phyloP scores from a whole-genome alignment of 257 asterid genomes.

The Solanum dulcamara region DNA sequence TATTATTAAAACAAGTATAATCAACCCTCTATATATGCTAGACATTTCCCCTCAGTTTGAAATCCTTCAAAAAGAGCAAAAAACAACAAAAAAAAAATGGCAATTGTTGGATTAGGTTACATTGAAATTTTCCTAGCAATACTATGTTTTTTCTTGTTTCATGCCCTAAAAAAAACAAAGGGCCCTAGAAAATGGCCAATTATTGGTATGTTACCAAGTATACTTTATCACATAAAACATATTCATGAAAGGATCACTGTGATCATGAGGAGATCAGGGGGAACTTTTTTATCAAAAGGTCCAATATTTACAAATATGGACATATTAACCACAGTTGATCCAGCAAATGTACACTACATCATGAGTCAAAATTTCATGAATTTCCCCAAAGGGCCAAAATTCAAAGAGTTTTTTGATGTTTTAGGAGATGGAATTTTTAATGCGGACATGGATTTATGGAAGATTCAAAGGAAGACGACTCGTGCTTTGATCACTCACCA shows the following conservation, averaged over 20 bases:
- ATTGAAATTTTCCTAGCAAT: slow-evolving; percentile 23
- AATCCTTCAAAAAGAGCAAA: not conserved
- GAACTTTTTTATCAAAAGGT: slow-evolving; percentile 30
- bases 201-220: slow-evolving; percentile 37
- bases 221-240: slow-evolving; percentile 16
- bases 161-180: slow-evolving; percentile 6
- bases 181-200: slow-evolving; percentile 44
- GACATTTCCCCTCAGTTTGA: not conserved
- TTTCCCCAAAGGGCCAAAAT: slow-evolving; percentile 38
- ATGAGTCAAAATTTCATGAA: slow-evolving; percentile 46
- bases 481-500: slow-evolving; percentile 35
- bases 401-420: slow-evolving; percentile 36
- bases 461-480: slow-evolving; percentile 35
- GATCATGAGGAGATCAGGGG: slow-evolving; percentile 1
- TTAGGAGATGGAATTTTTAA: slow-evolving; percentile 51
- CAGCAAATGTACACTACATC: slow-evolving; percentile 38
- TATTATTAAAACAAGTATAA: not conserved
- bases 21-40: not conserved
- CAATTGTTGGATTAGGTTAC: slow-evolving; percentile 6
- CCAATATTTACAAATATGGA: slow-evolving; percentile 41
- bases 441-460: slow-evolving; percentile 38
- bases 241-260: slow-evolving; percentile 26
- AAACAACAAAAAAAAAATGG: slow-evolving; percentile 4
- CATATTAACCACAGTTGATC: slow-evolving; percentile 32
- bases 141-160: slow-evolving; percentile 7